phyloP scores from a whole-genome alignment of 768 basidiomycete species.

The Amanita rimosa region DNA sequence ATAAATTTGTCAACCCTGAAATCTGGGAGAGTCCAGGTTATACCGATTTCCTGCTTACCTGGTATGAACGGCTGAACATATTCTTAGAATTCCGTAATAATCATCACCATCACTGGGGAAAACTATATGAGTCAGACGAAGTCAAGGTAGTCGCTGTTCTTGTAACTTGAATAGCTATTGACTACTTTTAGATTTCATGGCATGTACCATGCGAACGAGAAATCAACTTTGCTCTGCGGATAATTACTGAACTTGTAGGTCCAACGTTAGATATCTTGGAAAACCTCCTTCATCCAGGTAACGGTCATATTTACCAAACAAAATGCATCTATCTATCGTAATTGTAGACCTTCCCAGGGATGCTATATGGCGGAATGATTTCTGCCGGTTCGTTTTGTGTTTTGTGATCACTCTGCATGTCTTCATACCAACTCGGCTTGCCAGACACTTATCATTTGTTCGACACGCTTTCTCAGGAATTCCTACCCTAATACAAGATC shows the following conservation, averaged over 20 bases:
- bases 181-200: slow-evolving; percentile 50
- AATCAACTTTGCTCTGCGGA: slow-evolving; percentile 59
- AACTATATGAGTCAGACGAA: slow-evolving; percentile 57
- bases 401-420: not conserved
- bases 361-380: slow-evolving; percentile 72
- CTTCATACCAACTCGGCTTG: not conserved
- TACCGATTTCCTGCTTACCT: not conserved
- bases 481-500: slow-evolving; percentile 51
- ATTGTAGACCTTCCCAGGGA: slow-evolving; percentile 31
- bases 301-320: slow-evolving; percentile 9
- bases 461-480: slow-evolving; percentile 69
- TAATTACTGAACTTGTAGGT: slow-evolving; percentile 57
- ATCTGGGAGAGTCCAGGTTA: slow-evolving; percentile 67
- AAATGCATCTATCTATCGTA: slow-evolving; percentile 3
- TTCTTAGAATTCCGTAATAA: slow-evolving; percentile 53
- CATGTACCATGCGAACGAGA: slow-evolving; percentile 64
- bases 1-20: slow-evolving; percentile 68
- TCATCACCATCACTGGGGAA: slow-evolving; percentile 75
- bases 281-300: slow-evolving; percentile 40
- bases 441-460: slow-evolving; percentile 58
- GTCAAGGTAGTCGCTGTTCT: slow-evolving; percentile 38
- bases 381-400: slow-evolving; percentile 51
- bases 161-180: not conserved
- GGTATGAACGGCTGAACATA: not conserved
- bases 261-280: slow-evolving; percentile 52